Base-by-base conservation (phyloP, 768 basidiomycete genomes). In the Cantharellus anzutake region DNA sequence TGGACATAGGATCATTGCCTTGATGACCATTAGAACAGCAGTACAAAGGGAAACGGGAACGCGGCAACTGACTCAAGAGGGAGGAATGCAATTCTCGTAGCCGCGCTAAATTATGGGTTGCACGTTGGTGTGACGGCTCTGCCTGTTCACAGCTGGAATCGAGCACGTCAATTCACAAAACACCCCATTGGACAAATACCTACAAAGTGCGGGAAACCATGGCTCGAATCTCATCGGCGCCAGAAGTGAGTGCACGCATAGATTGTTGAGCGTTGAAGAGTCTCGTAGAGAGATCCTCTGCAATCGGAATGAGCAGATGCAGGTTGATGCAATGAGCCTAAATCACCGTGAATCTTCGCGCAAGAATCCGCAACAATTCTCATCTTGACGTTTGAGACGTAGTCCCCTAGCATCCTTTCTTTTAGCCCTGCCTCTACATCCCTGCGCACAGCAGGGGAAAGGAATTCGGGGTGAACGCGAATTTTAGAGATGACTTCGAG, bases 341-440 rank as follows among this genome's bases (percentile, higher is more conserved):
- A 29, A 48, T 29, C 37, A 63, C 86, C 78, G 72, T 89, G 83
- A 35, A 82, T 80, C 55, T 76, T 75, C 14, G 72, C 66, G 71
- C 86, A 88, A 2, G 77, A 79, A 14, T 83, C 83, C 2, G 80
- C 84, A 1, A 91, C 87, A 67, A 84, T 78, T 65, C 74, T 77
- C 87, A 91, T 91, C 71, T 82, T 86, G 56, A 73, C 78, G 63
- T 74, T 76, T 14, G 83, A 83, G 35, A 91, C 86, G 68, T 89
- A 91, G 67, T 86, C 86, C 5, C 82, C 85, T 44, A 91, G 69
- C 5, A 82, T 84, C 51, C 87, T 74, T 11, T 77, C 77, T 59
- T 73, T 77, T 14, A 81, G 81, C 2, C 85, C 87, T 0, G 77
- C 73, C 60, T 87, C 84, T 51, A 87, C 84, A 2, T 83, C 80